These are phyloP conservation scores for Xylaria acuta DNA, from an alignment of 495 filamentous ascomycete species.

Conservation along the genomic window DNA sequence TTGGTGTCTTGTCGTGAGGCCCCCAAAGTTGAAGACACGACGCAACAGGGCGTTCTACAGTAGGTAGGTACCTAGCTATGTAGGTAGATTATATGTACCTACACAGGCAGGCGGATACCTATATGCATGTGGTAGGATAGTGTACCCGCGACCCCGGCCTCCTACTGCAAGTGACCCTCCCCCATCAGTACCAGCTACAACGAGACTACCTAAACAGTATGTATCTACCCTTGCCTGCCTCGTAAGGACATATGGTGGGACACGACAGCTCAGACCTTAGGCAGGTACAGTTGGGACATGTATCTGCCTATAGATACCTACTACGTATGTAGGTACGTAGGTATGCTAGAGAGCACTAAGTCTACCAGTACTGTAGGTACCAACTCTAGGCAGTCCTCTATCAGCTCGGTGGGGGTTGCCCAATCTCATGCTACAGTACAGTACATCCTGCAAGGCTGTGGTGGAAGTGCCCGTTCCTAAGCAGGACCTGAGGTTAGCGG, in stretches of 20 bases:
- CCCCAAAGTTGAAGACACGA: conserved; percentile 7
- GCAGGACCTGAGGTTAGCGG: neutral
- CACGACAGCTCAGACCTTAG: neutral
- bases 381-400: neutral
- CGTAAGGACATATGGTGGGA: neutral
- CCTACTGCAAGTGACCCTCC: no score
- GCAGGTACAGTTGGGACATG: no score
- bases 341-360: neutral
- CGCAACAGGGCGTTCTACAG: conserved; percentile 9
- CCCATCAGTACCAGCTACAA: neutral
- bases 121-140: neutral
- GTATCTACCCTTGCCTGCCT: neutral
- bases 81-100: no score
- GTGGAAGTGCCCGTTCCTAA: no score
- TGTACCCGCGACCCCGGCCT: neutral
- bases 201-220: neutral
- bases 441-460: conserved; percentile 12
- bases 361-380: neutral
- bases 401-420: neutral
- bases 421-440: neutral
- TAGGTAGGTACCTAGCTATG: no score
- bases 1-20: conserved; percentile 1
- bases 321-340: no score
- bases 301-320: neutral
- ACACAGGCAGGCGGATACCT: neutral